Conservation (phyloP, 495 filamentous ascomycete genomes). For the Articulospora tetracladia region DNA sequence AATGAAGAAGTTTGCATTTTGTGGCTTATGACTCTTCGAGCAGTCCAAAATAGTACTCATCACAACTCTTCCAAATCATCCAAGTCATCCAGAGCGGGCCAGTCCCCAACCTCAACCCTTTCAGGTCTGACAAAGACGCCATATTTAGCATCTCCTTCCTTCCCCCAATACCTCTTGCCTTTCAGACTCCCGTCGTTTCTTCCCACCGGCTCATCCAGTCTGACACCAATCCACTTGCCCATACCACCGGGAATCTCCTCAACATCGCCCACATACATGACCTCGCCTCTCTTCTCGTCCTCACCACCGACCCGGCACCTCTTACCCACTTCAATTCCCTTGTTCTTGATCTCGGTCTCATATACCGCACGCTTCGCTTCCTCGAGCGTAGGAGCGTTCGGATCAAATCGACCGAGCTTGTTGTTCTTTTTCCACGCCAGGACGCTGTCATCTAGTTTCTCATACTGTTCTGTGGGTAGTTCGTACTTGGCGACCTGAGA, state of each 20-base stretch:
- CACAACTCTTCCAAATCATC: slow-evolving; percentile 91
- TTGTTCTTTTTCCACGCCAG: slow-evolving; percentile 90
- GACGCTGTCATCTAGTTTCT: slow-evolving; percentile 77
- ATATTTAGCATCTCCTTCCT: slow-evolving; percentile 56
- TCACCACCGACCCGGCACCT: slow-evolving; percentile 59
- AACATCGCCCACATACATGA: slow-evolving; percentile 80
- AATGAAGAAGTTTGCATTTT: too few species aligned
- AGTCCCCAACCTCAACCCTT: slow-evolving; percentile 85
- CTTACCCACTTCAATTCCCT: slow-evolving; percentile 61
- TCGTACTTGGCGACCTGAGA: slow-evolving; percentile 82
- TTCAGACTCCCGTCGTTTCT: slow-evolving; percentile 86
- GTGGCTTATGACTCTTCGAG: too few species aligned
- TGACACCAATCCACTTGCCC: slow-evolving; percentile 81
- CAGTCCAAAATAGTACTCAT: too few species aligned
- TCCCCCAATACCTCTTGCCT: slow-evolving; percentile 74
- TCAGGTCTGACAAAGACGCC: slow-evolving; percentile 90
- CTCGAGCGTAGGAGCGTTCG: slow-evolving; percentile 67
- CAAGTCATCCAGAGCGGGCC: slow-evolving; percentile 65
- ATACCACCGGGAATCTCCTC: slow-evolving; percentile 68
- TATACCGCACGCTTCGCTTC: slow-evolving; percentile 65
- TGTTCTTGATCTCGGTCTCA: slow-evolving; percentile 57
- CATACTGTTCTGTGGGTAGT: slow-evolving; percentile 78
- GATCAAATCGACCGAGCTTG: slow-evolving; percentile 93
- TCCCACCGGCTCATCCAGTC: slow-evolving; percentile 80
- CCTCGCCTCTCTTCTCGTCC: slow-evolving; percentile 74